Conservation (phyloP, 2,329 filamentous ascomycete species). For the Fusarium succisae region DNA sequence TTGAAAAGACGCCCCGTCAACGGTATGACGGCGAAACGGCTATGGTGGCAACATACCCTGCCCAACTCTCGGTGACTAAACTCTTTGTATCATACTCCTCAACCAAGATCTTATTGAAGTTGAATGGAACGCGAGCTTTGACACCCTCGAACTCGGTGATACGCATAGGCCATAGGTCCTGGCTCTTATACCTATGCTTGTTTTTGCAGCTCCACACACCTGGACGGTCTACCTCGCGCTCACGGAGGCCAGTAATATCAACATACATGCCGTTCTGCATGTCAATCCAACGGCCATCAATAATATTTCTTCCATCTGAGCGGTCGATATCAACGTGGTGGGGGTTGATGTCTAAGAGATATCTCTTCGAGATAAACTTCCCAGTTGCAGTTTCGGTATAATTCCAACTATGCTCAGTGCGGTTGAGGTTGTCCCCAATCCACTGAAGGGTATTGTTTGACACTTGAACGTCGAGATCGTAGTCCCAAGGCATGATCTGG, state of each 20-base stretch:
- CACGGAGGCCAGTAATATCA: conserved; percentile 81
- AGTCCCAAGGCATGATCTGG: conserved; percentile 83
- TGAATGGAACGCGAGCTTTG: conserved; percentile 73
- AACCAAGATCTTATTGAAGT: conserved; percentile 71
- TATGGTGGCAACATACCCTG: conserved; percentile 61
- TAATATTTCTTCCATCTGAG: conserved; percentile 78
- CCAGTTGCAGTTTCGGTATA: conserved; percentile 54
- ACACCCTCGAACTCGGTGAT: conserved; percentile 80
- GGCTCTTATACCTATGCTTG: conserved; percentile 73
- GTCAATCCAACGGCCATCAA: conserved; percentile 87
- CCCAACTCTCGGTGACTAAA: conserved; percentile 67
- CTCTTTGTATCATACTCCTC: conserved; percentile 73
- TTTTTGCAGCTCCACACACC: conserved; percentile 85
- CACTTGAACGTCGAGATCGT: conserved; percentile 85
- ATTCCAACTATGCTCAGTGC: conserved; percentile 69
- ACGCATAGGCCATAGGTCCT: conserved; percentile 81
- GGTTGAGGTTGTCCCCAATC: conserved; percentile 73
- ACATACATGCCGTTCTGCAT: conserved; percentile 79
- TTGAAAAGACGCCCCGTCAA: neutral
- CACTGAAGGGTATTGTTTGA: conserved; percentile 71
- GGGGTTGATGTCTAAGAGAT: conserved; percentile 82
- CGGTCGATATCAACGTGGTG: conserved; percentile 68
- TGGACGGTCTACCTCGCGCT: conserved; percentile 68
- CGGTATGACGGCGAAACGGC: neutral
- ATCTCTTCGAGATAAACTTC: conserved; percentile 57